Base-by-base conservation (phyloP, 2,329 filamentous ascomycete species). In the Penicillium sp. region DNA sequence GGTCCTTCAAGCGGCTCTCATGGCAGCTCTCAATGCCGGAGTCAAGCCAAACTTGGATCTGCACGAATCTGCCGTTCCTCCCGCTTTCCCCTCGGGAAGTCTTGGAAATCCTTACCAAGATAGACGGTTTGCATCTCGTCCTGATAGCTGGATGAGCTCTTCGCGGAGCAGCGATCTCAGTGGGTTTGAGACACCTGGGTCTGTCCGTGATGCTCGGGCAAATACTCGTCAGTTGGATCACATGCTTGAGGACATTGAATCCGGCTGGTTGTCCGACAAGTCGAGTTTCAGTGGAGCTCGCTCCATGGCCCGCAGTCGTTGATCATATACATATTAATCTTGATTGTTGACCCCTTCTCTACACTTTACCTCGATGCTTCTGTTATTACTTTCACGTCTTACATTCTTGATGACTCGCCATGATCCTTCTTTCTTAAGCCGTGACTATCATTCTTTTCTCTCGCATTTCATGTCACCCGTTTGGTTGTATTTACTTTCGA, bases 1-100 rank as follows among this genome's bases (percentile, higher is more conserved):
- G 52, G 68, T 76, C 49, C 71, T 77, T 11, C 74, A 75, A 33
- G 74, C 75, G 6, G 75, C 75, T 31, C 68, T 77, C 9, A 58
- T 75, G 29, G 73, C 74, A 1, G 73, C 74, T 6, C 60, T 77
- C 26, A 72, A 76, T 49, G 69, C 70, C 6, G 72, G 72, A 6
- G 67, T 66, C 27, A 73, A 71, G 41, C 67, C 65, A 18, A 67
- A 67, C 37, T 52, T 68, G 8, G 60, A 63, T 37, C 49, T 72
- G 20, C 59, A 62, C 12, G 65, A 65, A 2, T 63, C 61, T 25
- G 54, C 53, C n/a, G 49, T 62, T 5, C 59, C 68, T 6, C 53
- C 65, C 4, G 57, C 61, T 11, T 66, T 64, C 23, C 58, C 64
- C 12, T 60, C 64, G 7, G 54, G 54, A 2, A 23, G 53, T 1